These are phyloP conservation scores for Rhizopogon roseolus DNA, from an alignment of 768 basidiomycete species.

Conservation along the genomic window DNA sequence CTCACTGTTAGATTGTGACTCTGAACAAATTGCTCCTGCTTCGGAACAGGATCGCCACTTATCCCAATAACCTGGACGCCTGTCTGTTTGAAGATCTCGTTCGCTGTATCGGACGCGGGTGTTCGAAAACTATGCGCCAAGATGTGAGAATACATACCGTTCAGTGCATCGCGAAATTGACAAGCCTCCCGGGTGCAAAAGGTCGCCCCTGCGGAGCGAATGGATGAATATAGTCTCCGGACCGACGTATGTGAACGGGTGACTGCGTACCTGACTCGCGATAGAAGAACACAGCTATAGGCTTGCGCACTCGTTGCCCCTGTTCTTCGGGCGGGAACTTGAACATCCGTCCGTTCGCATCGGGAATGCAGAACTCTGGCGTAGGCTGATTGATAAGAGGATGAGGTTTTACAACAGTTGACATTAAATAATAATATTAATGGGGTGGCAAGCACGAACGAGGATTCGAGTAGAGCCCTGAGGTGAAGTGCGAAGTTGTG, in stretches of 20 bases:
- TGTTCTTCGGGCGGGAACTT: conserved; percentile 54
- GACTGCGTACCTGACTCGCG: conserved; percentile 53
- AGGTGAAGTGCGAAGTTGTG: conserved; percentile 1
- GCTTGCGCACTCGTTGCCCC: conserved; percentile 33
- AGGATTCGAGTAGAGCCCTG: background rate
- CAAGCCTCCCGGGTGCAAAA: conserved; percentile 84
- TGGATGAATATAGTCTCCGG: background rate
- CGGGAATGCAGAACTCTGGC: conserved; percentile 60
- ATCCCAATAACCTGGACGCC: conserved; percentile 70
- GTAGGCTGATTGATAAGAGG: conserved; percentile 60
- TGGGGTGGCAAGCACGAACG: background rate
- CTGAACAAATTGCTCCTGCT: conserved; percentile 73
- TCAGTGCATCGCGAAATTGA: conserved; percentile 74
- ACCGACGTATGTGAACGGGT: conserved; percentile 5
- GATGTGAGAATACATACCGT: conserved; percentile 35
- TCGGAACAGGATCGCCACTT: conserved; percentile 65
- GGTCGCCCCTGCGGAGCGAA: conserved; percentile 45
- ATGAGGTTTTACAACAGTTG: conserved; percentile 36
- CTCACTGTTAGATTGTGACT: conserved; percentile 61
- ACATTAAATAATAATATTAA: background rate
- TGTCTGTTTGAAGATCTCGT: conserved; percentile 57
- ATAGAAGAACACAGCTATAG: conserved; percentile 76
- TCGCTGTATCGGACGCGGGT: conserved; percentile 38
- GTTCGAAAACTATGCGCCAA: background rate
- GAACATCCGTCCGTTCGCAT: conserved; percentile 57